Conservation (phyloP, 2,329 filamentous ascomycete species). For the Calonectria ilicicola region DNA sequence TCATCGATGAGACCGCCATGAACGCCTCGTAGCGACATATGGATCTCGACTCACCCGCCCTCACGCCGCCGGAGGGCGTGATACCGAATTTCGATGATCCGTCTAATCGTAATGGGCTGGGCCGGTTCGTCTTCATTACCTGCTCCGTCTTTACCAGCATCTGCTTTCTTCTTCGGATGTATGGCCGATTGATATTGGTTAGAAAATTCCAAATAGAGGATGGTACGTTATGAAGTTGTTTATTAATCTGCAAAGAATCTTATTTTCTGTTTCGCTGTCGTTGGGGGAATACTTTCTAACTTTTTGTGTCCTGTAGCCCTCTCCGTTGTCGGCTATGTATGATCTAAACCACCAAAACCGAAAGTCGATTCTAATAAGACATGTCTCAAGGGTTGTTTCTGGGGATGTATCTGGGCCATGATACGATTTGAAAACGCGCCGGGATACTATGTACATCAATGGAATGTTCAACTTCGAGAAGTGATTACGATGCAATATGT, state of each 20-base stretch:
- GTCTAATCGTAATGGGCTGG: background rate
- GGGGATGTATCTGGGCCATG: background rate
- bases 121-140: background rate
- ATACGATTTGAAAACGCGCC: background rate
- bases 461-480: background rate
- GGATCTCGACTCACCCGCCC: background rate
- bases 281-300: background rate
- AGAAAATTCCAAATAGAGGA: background rate
- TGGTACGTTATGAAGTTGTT: background rate
- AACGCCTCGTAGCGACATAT: background rate
- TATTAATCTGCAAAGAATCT: background rate
- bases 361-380: background rate
- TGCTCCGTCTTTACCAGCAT: background rate
- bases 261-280: too few relatives aligned
- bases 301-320: background rate
- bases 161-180: background rate
- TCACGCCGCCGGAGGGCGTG: background rate
- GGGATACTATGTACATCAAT: background rate
- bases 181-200: background rate
- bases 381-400: background rate
- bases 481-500: background rate
- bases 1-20: background rate
- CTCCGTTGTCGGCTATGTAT: background rate
- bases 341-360: background rate
- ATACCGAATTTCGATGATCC: background rate